A percentile compares a stretch with the other conserved stretches of the same genome.
Evolutionary conservation across 2,329 filamentous ascomycete genomes (phyloP).

Genomic region (Cladophialophora psammophila): DNA sequence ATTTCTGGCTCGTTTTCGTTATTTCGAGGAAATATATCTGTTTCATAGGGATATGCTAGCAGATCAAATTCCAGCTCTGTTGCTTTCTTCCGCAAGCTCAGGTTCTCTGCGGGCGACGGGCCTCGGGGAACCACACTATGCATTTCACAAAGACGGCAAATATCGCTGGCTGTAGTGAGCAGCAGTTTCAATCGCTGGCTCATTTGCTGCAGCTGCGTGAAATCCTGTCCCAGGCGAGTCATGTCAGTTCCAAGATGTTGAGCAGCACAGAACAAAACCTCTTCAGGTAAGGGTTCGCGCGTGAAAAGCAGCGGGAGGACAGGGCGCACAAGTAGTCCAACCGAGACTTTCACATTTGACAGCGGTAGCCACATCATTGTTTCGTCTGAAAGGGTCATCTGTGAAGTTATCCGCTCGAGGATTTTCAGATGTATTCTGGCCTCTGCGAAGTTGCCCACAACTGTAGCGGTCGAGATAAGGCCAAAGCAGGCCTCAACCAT

Average conservation of each 20-base stretch:
- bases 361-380: conserved; percentile 33
- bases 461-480: conserved; percentile 49
- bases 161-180: conserved; percentile 43
- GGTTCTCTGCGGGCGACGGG: conserved; percentile 43
- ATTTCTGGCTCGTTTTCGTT: conserved; percentile 26
- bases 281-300: conserved; percentile 43
- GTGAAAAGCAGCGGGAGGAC: conserved; percentile 47
- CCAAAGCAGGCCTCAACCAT: conserved; percentile 50
- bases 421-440: conserved; percentile 50
- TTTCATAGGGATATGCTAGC: conserved; percentile 47
- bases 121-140: conserved; percentile 38
- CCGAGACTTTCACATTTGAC: conserved; percentile 41
- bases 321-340: conserved; percentile 46
- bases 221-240: conserved; percentile 41
- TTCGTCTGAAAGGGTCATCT: conserved; percentile 49
- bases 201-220: conserved; percentile 44
- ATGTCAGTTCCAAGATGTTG: conserved; percentile 42
- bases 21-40: conserved; percentile 15
- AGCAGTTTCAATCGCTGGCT: conserved; percentile 43
- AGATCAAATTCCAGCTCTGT: conserved; percentile 50
- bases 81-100: conserved; percentile 46
- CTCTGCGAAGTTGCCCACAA: conserved; percentile 50
- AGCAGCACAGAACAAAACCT: conserved; percentile 43
- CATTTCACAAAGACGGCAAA: conserved; percentile 46
- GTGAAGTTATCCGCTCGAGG: conserved; percentile 42